Evolutionary conservation across 2,329 filamentous ascomycete species (phyloP).

Genomic region (Phaeoacremonium minimum): DNA sequence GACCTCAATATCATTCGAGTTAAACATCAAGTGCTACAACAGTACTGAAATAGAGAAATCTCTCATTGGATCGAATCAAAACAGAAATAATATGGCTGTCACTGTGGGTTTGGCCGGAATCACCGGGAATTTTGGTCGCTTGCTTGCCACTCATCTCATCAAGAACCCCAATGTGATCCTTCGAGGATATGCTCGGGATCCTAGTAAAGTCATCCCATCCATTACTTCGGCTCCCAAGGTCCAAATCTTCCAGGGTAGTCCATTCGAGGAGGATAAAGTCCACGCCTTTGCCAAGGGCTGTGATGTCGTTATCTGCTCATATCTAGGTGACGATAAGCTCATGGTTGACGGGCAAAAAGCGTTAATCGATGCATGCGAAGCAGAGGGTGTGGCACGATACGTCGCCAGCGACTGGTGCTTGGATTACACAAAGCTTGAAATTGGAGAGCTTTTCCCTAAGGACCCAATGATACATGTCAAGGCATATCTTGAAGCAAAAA

Average conservation of each 20-base stretch:
- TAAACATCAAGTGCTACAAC: no score
- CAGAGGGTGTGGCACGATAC: slow-evolving; percentile 27
- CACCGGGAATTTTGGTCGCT: slow-evolving; percentile 23
- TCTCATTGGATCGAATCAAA: no score
- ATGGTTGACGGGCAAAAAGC: slow-evolving; percentile 35
- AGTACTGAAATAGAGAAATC: no score
- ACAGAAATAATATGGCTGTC: no score
- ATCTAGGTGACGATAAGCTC: slow-evolving; percentile 28
- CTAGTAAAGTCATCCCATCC: slow-evolving; percentile 15
- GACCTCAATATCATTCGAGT: no score
- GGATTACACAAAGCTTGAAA: slow-evolving; percentile 31
- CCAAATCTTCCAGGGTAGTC: slow-evolving; percentile 19
- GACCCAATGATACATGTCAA: slow-evolving; percentile 33
- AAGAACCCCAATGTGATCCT: slow-evolving; percentile 18
- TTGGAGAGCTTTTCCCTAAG: slow-evolving; percentile 29
- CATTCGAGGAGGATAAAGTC: slow-evolving; percentile 16
- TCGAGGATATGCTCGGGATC: slow-evolving; percentile 20
- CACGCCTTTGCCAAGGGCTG: slow-evolving; percentile 19
- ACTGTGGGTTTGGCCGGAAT: slow-evolving; percentile 26
- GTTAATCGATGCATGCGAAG: slow-evolving; percentile 33
- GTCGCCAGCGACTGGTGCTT: slow-evolving; percentile 33
- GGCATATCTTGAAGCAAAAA: slow-evolving; percentile 29
- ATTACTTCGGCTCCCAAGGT: slow-evolving; percentile 12
- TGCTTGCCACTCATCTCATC: slow-evolving; percentile 20
- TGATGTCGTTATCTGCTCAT: slow-evolving; percentile 32